These are phyloP conservation scores for Phlebopus sp. DNA, from an alignment of 1,284 basidiomycete genomes.

Conservation along the genomic window DNA sequence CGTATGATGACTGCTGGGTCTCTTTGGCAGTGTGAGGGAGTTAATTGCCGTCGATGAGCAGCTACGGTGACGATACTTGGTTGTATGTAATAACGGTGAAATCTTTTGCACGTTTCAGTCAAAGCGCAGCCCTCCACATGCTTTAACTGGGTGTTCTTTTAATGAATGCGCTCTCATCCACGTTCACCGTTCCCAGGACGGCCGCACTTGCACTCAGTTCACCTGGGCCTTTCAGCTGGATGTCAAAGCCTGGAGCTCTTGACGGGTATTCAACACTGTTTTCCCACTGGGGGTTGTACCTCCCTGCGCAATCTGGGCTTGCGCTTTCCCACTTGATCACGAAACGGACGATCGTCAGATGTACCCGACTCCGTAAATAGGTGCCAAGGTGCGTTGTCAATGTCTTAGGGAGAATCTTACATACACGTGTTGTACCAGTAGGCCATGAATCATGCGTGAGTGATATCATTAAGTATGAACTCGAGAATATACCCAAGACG, in stretches of 20 bases:
- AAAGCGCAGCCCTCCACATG: slow-evolving; percentile 32
- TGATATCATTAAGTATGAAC: slow-evolving; percentile 6
- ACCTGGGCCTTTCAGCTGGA: too few species aligned
- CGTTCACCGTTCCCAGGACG: too few species aligned
- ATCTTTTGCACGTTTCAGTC: not conserved
- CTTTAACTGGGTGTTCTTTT: too few species aligned
- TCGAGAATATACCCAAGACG: slow-evolving; percentile 60
- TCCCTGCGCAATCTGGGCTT: too few species aligned
- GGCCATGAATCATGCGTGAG: slow-evolving; percentile 20
- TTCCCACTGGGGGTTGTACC: too few species aligned
- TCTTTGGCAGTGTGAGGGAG: slow-evolving; percentile 12
- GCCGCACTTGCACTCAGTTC: not conserved
- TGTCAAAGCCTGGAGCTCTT: too few species aligned
- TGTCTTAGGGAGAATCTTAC: not conserved
- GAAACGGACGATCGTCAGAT: too few species aligned
- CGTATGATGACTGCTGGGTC: slow-evolving; percentile 5
- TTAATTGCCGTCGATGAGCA: slow-evolving; percentile 5
- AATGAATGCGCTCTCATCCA: too few species aligned
- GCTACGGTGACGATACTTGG: not conserved
- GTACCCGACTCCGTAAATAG: too few species aligned
- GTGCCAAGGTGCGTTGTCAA: not conserved
- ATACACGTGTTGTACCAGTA: not conserved
- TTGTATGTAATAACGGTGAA: not conserved
- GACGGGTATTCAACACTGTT: too few species aligned
- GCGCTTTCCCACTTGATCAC: too few species aligned